A percentile compares a stretch with the other conserved stretches of the same genome.
These are phyloP conservation scores for Pharnaceum exiguum DNA, from an alignment of 148 eudicot species.

Conservation along the genomic window DNA sequence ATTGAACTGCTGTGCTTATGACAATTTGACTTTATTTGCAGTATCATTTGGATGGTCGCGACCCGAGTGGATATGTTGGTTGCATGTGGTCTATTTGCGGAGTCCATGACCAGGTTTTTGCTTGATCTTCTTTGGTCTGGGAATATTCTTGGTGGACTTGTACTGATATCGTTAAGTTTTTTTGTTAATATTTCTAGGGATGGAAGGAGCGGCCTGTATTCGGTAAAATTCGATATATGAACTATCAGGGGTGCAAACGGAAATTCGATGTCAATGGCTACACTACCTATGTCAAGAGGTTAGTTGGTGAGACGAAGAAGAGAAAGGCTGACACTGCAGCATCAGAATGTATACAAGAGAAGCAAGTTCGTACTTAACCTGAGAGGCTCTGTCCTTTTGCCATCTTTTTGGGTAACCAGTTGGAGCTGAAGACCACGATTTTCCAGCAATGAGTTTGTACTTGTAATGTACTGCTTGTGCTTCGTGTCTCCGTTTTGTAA, in stretches of 20 bases:
- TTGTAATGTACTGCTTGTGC: too few species aligned
- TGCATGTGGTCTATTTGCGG: constrained; percentile 99
- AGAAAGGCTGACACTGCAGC: constrained; percentile 57
- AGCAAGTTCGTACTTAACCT: constrained; percentile 22
- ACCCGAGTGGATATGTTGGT: constrained; percentile 96
- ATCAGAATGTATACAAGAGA: constrained; percentile 25
- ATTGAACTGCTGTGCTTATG: neutral
- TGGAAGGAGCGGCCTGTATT: constrained; percentile 89
- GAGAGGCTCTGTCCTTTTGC: too few species aligned
- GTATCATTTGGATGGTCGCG: constrained; percentile 94
- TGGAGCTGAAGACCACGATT: too few species aligned
- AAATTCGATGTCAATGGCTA: constrained; percentile 90
- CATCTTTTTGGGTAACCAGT: too few species aligned
- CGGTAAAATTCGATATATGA: constrained; percentile 96
- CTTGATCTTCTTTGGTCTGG: neutral
- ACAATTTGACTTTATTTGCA: constrained; percentile 24
- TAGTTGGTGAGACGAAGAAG: constrained; percentile 75
- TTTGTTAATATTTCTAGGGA: constrained; percentile 64
- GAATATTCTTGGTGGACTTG: too few species aligned
- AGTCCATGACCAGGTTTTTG: constrained; percentile 88
- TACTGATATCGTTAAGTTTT: too few species aligned
- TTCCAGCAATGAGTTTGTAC: too few species aligned
- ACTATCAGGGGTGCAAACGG: constrained; percentile 93
- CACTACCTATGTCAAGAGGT: constrained; percentile 65
- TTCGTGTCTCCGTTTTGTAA: too few species aligned